These are phyloP conservation scores for Thalia dealbata DNA, from an alignment of 176 grass and related monocot species.

Conservation along the genomic window DNA sequence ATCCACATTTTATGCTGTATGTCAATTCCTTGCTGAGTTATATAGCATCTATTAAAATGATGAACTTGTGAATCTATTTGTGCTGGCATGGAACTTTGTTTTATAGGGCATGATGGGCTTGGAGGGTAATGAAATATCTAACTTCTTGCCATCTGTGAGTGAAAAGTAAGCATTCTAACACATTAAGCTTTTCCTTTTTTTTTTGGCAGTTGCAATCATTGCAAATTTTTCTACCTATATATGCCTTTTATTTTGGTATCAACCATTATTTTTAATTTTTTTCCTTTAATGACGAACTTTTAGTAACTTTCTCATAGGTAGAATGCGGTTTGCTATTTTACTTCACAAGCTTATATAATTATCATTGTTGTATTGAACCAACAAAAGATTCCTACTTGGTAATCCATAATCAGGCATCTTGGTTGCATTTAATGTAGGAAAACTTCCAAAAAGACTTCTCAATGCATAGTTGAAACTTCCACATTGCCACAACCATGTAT, in stretches of 20 bases:
- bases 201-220: background rate
- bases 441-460: background rate
- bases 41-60: too few species aligned
- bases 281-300: background rate
- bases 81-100: slow-evolving; percentile 3
- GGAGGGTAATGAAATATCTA: slow-evolving; percentile 49
- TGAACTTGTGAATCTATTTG: background rate
- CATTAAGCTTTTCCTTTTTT: background rate
- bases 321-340: background rate
- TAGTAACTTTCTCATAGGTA: background rate
- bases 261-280: background rate
- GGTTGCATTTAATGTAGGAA: background rate
- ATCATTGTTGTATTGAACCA: background rate
- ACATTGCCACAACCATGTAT: background rate
- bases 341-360: background rate
- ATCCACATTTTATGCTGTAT: slow-evolving; percentile 86
- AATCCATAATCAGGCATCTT: background rate
- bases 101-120: slow-evolving; percentile 74
- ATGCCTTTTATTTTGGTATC: background rate
- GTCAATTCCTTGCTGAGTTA: slow-evolving; percentile 14
- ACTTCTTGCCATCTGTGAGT: slow-evolving; percentile 72
- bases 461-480: background rate
- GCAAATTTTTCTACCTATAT: background rate
- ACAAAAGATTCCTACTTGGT: background rate
- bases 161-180: slow-evolving; percentile 39